Percentiles rank a stretch among this genome's conserved stretches.
phyloP scores from a whole-genome alignment of 306 rosid genomes.

The Heteromeles arbutifolia region DNA sequence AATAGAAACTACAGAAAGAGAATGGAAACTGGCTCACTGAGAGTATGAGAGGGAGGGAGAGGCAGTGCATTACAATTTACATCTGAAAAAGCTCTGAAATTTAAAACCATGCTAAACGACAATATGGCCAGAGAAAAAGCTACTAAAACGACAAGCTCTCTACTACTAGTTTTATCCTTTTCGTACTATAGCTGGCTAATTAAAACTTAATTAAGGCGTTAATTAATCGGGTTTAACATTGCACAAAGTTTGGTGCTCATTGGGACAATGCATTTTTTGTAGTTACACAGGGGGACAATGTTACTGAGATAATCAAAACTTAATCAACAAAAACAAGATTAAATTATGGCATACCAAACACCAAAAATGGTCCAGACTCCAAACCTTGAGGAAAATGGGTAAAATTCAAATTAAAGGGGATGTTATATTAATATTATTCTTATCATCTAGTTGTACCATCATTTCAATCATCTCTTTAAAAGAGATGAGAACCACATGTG shows the following conservation, averaged over 20 bases:
- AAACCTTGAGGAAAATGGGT: background rate
- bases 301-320: slow-evolving; percentile 46
- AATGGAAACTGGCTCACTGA: slow-evolving; percentile 37
- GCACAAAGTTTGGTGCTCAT: slow-evolving; percentile 22
- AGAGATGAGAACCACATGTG: no score
- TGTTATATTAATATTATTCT: no score
- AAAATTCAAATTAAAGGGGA: slow-evolving; percentile 5
- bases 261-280: slow-evolving; percentile 28
- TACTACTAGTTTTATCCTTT: background rate
- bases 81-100: slow-evolving; percentile 77
- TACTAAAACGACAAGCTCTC: slow-evolving; percentile 37
- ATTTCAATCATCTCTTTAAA: no score
- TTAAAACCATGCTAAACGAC: slow-evolving; percentile 27
- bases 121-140: background rate
- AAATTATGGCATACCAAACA: slow-evolving; percentile 1
- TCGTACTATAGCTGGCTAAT: background rate
- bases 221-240: slow-evolving; percentile 25
- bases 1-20: background rate
- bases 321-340: slow-evolving; percentile 14
- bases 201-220: slow-evolving; percentile 7
- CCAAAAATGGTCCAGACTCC: background rate
- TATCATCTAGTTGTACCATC: no score
- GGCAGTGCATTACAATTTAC: background rate
- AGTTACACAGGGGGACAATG: slow-evolving; percentile 43
- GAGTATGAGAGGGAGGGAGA: no score